phyloP scores from a whole-genome alignment of 2,329 filamentous ascomycete genomes.

The Fusarium miscanthi region DNA sequence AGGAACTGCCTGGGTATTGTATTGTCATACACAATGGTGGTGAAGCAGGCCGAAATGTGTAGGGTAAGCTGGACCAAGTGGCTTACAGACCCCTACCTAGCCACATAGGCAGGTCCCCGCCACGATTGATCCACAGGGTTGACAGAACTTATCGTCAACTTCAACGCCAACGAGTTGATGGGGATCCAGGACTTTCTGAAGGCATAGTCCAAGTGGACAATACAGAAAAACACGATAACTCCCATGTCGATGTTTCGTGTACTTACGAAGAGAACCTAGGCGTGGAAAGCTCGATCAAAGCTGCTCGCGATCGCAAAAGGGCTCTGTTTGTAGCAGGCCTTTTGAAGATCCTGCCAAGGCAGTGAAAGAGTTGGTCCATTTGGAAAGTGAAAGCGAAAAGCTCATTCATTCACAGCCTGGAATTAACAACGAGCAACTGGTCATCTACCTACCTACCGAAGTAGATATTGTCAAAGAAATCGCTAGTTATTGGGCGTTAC shows the following conservation, averaged over 20 bases:
- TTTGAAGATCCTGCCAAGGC: constrained; percentile 38
- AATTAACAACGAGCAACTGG: not conserved
- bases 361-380: constrained; percentile 28
- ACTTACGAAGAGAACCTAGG: not conserved
- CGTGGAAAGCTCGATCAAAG: constrained; percentile 20
- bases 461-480: not conserved
- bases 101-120: constrained; percentile 31
- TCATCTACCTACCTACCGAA: not conserved
- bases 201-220: constrained; percentile 28
- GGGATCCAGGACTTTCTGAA: constrained; percentile 25
- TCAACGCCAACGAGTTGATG: constrained; percentile 22
- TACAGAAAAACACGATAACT: not conserved
- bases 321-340: constrained; percentile 40
- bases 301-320: constrained; percentile 40
- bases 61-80: constrained; percentile 18
- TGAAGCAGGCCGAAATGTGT: not conserved
- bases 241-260: constrained; percentile 5
- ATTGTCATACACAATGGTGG: not conserved
- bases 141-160: constrained; percentile 44
- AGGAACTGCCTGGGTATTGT: not conserved
- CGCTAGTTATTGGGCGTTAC: not conserved
- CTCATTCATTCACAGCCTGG: not conserved
- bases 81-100: constrained; percentile 18
- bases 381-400: constrained; percentile 8
- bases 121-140: constrained; percentile 40